Conservation (phyloP, 345 rosid genomes). For the Rhodamnia argentea region DNA sequence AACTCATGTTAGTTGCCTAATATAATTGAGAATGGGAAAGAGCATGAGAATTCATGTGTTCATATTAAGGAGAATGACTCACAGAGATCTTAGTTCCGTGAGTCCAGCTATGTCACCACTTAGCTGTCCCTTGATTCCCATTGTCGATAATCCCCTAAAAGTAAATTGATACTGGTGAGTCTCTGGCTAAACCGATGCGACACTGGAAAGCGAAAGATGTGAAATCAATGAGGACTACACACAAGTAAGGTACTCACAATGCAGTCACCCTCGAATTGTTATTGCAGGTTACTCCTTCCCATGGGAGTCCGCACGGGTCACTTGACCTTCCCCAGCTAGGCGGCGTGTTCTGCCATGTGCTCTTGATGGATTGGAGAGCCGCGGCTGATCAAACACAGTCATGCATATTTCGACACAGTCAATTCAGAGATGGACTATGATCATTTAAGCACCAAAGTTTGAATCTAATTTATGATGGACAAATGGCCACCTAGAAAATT, state of each 20-base stretch:
- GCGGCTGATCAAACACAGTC: constrained; percentile 34
- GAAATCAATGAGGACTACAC: neutral
- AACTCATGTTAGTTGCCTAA: neutral
- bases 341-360: constrained; percentile 66
- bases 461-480: neutral
- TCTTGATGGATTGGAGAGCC: constrained; percentile 66
- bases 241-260: constrained; percentile 34
- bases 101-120: constrained; percentile 87
- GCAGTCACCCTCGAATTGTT: constrained; percentile 58
- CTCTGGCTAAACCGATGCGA: neutral
- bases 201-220: neutral
- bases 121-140: constrained; percentile 76
- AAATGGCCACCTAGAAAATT: neutral
- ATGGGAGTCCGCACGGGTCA: constrained; percentile 76
- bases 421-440: neutral
- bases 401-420: neutral
- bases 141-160: constrained; percentile 71
- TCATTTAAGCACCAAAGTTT: neutral
- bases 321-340: constrained; percentile 62
- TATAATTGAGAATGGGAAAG: neutral
- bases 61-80: constrained; percentile 12
- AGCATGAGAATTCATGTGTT: neutral
- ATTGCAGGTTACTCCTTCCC: constrained; percentile 91
- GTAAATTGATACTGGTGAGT: neutral
- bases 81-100: constrained; percentile 75